These are phyloP conservation scores for Trebouxia sp. DNA, from an alignment of 139 green algal genomes.

Conservation along the genomic window DNA sequence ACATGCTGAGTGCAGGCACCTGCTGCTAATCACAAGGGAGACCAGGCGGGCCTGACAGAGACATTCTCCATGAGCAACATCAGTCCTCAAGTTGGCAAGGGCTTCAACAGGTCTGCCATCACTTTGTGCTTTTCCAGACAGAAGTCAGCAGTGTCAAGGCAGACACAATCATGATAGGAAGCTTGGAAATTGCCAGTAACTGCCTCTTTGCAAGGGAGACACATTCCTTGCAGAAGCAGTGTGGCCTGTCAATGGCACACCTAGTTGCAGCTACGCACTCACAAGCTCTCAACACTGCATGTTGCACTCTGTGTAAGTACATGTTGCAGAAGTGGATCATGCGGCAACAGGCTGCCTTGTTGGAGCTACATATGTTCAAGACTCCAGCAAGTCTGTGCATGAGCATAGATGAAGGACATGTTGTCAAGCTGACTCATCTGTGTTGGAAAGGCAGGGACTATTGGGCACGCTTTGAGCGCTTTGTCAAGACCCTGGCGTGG, in stretches of 20 bases:
- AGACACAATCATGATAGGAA: neutral
- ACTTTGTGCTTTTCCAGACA: too few relatives aligned
- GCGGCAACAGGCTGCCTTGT: neutral
- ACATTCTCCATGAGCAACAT: conserved; percentile 86
- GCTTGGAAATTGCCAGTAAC: too few relatives aligned
- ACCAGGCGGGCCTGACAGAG: conserved; percentile 80
- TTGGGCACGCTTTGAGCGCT: conserved; percentile 94
- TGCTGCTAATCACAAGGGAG: conserved; percentile 80
- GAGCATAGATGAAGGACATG: too few relatives aligned
- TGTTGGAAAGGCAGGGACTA: conserved; percentile 83
- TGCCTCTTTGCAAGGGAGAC: neutral
- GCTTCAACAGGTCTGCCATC: conserved; percentile 77
- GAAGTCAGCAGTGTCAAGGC: neutral
- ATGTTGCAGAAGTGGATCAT: too few relatives aligned
- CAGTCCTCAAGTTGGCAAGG: conserved; percentile 74
- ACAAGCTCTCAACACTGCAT: too few relatives aligned
- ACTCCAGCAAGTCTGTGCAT: neutral
- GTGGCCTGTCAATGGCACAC: too few relatives aligned
- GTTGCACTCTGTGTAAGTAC: too few relatives aligned
- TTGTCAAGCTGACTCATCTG: too few relatives aligned
- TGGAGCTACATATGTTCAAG: neutral
- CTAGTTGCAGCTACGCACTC: too few relatives aligned
- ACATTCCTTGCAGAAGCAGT: neutral
- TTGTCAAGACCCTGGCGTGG: conserved; percentile 65
- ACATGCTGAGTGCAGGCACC: conserved; percentile 58